Base-by-base conservation (phyloP, 805 yeast genomes). In the Pichia ethanolica region DNA sequence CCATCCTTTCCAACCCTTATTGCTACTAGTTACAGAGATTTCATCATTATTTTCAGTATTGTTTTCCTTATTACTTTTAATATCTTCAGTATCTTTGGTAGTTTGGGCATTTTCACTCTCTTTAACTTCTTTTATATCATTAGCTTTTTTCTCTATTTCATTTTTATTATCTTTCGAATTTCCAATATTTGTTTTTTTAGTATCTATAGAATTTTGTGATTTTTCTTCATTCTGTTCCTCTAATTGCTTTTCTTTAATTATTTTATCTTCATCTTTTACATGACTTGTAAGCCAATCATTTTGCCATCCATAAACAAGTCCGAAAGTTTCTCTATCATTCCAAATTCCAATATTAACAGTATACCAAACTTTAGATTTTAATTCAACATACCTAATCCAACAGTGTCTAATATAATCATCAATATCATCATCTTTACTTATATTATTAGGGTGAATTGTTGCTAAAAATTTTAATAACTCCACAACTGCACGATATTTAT, bases 311-410 rank as follows among this genome's bases (percentile, higher is more conserved):
- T 64, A 64, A 7, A 58, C 67, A 1, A 62, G 39, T 1, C 68
- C 68, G 39, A 52, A 56, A 25, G 53, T 56, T 49, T 62, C 67
- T 7, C 47, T 47, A 13, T 64, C 66, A 50, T 83, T 86, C 90
- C 91, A 86, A 33, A 82, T 74, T 6, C 97, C 97, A 26, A 83
- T 65, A 54, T 88, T 81, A 7, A 47, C 39, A 8, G 95, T 73
- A 91, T 95, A 91, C 67, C 84, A 87, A 55, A 90, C 71, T 60
- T 84, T 83, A 39, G 79, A 77, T 47, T 96, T 77, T 25, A 88
- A 71, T 57, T 81, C 75, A 37, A 77, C 68, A 35, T 82, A 64
- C 57, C 82, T 86, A 33, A 74, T 67, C 86, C 95, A 90, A 4
- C 44, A 37, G 12, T 14, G 13, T 45, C 44, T 9, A 80, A 78